Evolutionary conservation across 108 stramenopile genomes (phyloP).

Genomic region (Bacterosira constricta): DNA sequence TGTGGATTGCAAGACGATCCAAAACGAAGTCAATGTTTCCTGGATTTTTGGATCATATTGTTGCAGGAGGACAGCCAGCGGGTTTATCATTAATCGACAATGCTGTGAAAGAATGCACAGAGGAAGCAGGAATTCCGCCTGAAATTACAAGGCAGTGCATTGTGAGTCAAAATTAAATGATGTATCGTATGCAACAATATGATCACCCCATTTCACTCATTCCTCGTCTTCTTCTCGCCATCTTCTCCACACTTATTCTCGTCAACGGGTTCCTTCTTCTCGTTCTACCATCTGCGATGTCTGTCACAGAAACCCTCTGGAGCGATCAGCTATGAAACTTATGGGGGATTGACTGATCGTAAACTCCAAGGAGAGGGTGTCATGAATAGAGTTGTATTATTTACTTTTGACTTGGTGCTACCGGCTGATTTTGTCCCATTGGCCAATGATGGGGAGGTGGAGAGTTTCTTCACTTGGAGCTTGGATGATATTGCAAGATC

Average conservation of each 20-base stretch:
- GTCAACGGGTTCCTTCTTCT: too few relatives aligned
- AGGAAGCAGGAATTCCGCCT: slow-evolving; percentile 86
- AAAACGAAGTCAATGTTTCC: slow-evolving; percentile 83
- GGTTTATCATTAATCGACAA: slow-evolving; percentile 83
- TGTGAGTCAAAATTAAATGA: too few relatives aligned
- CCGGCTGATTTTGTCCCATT: slow-evolving; percentile 73
- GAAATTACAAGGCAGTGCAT: slow-evolving; percentile 50
- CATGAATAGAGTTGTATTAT: slow-evolving; percentile 75
- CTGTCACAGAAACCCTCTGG: slow-evolving; percentile 69
- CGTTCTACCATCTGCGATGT: too few relatives aligned
- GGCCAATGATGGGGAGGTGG: slow-evolving; percentile 90
- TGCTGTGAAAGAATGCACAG: slow-evolving; percentile 88
- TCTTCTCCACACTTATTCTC: too few relatives aligned
- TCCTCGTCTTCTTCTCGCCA: too few relatives aligned
- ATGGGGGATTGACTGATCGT: slow-evolving; percentile 5
- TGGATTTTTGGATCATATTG: slow-evolving; percentile 90
- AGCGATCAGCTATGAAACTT: slow-evolving; percentile 78
- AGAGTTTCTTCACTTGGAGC: slow-evolving; percentile 78
- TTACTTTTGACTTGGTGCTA: slow-evolving; percentile 83
- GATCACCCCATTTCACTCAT: too few relatives aligned
- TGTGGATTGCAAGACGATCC: slow-evolving; percentile 91
- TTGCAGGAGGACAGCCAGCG: slow-evolving; percentile 87
- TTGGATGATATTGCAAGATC: slow-evolving; percentile 63
- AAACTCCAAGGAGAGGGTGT: slow-evolving; percentile 20
- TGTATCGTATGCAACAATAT: too few relatives aligned